These are phyloP conservation scores for Tolypocladium tundrense DNA, from an alignment of 2,329 filamentous ascomycete species.

Conservation along the genomic window DNA sequence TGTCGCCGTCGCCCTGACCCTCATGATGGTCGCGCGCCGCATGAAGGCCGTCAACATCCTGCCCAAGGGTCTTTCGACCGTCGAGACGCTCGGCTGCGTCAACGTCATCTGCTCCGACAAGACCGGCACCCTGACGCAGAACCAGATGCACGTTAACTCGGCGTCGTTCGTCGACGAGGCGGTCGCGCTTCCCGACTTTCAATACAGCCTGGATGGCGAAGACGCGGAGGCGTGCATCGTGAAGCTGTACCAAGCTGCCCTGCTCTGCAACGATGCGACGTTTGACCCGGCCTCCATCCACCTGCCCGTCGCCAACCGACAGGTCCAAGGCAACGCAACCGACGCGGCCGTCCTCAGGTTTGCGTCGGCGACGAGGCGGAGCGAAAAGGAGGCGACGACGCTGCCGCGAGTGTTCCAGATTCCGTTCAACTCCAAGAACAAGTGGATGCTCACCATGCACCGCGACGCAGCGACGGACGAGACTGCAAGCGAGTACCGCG, in stretches of 20 bases:
- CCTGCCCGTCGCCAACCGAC: conserved; percentile 22
- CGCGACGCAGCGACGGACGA: conserved; percentile 14
- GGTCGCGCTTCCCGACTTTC: conserved; percentile 15
- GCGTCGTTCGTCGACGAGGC: conserved; percentile 25
- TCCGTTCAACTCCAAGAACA: conserved; percentile 41
- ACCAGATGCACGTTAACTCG: conserved; percentile 32
- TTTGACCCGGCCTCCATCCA: conserved; percentile 28
- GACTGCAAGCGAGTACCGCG: conserved; percentile 20
- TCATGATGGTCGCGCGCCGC: conserved; percentile 30
- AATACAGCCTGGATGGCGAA: conserved; percentile 8
- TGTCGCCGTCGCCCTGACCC: conserved; percentile 26
- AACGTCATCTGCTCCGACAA: conserved; percentile 34
- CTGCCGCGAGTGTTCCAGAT: conserved; percentile 26
- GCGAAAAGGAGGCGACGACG: conserved; percentile 9
- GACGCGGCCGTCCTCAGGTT: conserved; percentile 31
- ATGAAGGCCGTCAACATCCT: conserved; percentile 33
- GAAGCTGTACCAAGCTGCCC: conserved; percentile 18
- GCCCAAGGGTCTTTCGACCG: conserved; percentile 29
- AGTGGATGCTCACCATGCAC: conserved; percentile 35
- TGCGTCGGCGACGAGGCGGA: conserved; percentile 15
- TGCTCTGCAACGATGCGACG: conserved; percentile 30
- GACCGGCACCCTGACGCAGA: conserved; percentile 31
- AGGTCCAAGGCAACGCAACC: conserved; percentile 31
- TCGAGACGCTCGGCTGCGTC: conserved; percentile 32
- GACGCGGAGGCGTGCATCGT: conserved; percentile 5